Evolutionary conservation across 2,329 filamentous ascomycete genomes (phyloP), one percentile per base, ranked within the genome.

Genomic region (Aureobasidium leucospermi): DNA sequence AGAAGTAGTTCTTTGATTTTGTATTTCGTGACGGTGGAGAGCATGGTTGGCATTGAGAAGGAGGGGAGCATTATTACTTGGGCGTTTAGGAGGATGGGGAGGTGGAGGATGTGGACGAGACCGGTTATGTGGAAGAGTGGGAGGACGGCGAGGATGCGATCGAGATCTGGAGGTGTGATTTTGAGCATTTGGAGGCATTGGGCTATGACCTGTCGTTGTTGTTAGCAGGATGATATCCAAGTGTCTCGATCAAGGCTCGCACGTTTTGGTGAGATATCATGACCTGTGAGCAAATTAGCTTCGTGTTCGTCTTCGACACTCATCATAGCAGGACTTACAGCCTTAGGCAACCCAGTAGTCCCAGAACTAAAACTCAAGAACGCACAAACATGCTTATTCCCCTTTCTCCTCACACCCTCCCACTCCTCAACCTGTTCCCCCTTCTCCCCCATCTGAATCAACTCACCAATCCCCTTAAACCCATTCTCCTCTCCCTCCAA

Each of bases 41-140:
- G 78, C 78, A 85, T 83, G 23, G 70, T 68, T 38, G 79, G 73
- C 78, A 86, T 83, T n/a, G 79, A 83, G 71, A 88, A 89, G 6
- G 76, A 70, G 0, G 84, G 81, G 1, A 87, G 76, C 78, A 88
- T 85, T 67, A 83, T 78, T 32, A 87, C 83, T 65, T 86, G 79
- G n/a, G 82, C 82, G 66, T 88, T 87, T 43, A 86, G 73, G 8
- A 84, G 69, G 31, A 87, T 70, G 0, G 85, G 85, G 0, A 87
- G 74, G 66, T 87, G 83, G 61, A 88, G 77, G 39, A 81, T 76
- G 65, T 86, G 83, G 4, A 86, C 79, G 1, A 87, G 76, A 2
- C 84, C 84, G 1, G 83, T 85, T 65, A 85, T 85, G 70, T 85
- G 83, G 69, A 85, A 86, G 34, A 83, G 74, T 0, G 83, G 83